Percentiles rank a stretch among this genome's conserved stretches.
phyloP scores from a whole-genome alignment of 495 filamentous ascomycete species.

The Talaromyces liani region DNA sequence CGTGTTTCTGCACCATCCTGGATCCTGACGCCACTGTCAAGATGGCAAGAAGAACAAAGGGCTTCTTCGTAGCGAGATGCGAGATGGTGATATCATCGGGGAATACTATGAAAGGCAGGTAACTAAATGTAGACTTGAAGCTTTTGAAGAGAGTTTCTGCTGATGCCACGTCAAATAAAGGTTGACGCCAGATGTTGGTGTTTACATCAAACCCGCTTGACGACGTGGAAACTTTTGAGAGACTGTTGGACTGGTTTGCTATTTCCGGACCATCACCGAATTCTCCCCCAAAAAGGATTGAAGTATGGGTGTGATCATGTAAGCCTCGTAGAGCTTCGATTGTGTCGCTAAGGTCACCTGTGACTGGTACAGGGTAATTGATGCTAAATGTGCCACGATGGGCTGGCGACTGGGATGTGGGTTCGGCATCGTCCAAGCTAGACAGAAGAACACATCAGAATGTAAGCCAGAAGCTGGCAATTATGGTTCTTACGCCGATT shows the following conservation, averaged over 20 bases:
- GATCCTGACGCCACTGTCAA: conserved; percentile 6
- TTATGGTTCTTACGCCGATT: conserved; percentile 2
- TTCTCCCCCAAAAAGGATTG: not conserved
- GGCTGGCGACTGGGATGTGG: not conserved
- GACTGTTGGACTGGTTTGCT: conserved; percentile 3
- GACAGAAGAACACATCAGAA: conserved; percentile 1
- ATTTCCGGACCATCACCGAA: not conserved
- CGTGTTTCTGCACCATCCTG: conserved; percentile 7
- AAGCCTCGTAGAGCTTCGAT: not conserved
- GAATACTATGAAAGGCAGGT: conserved; percentile 4
- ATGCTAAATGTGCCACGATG: conserved; percentile 6
- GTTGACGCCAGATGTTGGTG: conserved; percentile 6
- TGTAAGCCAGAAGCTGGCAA: not conserved
- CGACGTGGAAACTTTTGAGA: not conserved
- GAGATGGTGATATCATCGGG: conserved; percentile 2
- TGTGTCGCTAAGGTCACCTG: not conserved
- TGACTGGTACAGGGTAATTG: conserved; percentile 6
- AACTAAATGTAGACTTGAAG: conserved; percentile 3
- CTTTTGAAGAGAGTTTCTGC: conserved; percentile 6
- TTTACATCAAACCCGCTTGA: not conserved
- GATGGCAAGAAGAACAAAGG: conserved; percentile 5
- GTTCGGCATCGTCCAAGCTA: not conserved
- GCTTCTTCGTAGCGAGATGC: conserved; percentile 4
- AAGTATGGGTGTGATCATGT: conserved; percentile 2
- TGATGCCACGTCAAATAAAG: conserved; percentile 9